phyloP scores from a whole-genome alignment of 495 filamentous ascomycete genomes.

The Aspergillus coremiiformis region DNA sequence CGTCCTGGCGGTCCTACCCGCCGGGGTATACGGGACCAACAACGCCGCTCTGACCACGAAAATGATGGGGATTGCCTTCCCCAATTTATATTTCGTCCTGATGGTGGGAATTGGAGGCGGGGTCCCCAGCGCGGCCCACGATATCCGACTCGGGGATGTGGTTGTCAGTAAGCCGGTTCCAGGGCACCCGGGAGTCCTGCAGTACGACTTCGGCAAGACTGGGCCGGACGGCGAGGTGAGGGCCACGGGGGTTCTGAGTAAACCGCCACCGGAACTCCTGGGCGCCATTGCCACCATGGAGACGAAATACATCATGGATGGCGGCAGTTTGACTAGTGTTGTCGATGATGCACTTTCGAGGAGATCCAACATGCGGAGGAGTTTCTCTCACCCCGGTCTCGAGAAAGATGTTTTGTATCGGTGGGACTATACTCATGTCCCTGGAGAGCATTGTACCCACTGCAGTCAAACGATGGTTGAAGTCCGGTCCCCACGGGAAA shows the following conservation, averaged over 20 bases:
- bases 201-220: conserved; percentile 36
- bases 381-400: not conserved
- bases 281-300: conserved; percentile 15
- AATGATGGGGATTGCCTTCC: conserved; percentile 19
- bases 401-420: not conserved
- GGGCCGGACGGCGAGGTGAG: conserved; percentile 9
- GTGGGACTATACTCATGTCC: conserved; percentile 4
- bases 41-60: conserved; percentile 16
- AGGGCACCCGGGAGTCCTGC: conserved; percentile 28
- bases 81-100: conserved; percentile 24
- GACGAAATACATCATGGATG: conserved; percentile 11
- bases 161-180: conserved; percentile 19
- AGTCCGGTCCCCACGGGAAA: not conserved
- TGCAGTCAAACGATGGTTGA: conserved; percentile 12
- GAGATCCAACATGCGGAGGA: not conserved
- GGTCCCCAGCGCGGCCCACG: conserved; percentile 13
- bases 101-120: conserved; percentile 30
- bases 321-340: not conserved
- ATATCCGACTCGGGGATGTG: conserved; percentile 28
- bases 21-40: conserved; percentile 15
- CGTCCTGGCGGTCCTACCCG: conserved; percentile 39
- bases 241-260: conserved; percentile 12
- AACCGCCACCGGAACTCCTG: conserved; percentile 11
- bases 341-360: not conserved
- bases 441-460: conserved; percentile 1